These are phyloP conservation scores for Cladophialophora yegresii DNA, from an alignment of 2,329 filamentous ascomycete species.

Conservation along the genomic window DNA sequence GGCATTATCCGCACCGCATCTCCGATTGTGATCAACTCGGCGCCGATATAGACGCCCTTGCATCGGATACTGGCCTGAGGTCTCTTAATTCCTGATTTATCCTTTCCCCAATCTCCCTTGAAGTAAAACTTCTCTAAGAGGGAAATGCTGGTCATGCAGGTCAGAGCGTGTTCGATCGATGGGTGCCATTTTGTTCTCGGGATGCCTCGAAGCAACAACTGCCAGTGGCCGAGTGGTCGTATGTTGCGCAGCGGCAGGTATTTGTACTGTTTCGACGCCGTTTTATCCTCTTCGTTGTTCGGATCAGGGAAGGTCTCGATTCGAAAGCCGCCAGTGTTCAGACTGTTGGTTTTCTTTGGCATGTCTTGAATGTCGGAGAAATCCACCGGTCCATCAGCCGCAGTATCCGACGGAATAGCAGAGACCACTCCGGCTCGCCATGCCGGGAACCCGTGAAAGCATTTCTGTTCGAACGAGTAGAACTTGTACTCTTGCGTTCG, in stretches of 20 bases:
- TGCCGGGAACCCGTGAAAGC: conserved; percentile 44
- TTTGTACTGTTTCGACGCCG: conserved; percentile 55
- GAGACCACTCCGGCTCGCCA: conserved; percentile 62
- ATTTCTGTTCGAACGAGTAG: conserved; percentile 40
- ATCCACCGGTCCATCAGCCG: conserved; percentile 37
- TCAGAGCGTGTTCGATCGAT: conserved; percentile 58
- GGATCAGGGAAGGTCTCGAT: conserved; percentile 60
- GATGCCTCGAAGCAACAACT: conserved; percentile 50
- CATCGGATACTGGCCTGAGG: conserved; percentile 56
- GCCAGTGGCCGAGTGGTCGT: conserved; percentile 59
- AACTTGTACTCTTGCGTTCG: conserved; percentile 39
- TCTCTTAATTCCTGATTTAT: background rate
- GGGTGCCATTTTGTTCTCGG: conserved; percentile 51
- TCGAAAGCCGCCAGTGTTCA: conserved; percentile 58
- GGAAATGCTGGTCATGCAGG: conserved; percentile 55
- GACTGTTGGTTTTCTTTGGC: conserved; percentile 44
- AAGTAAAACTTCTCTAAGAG: conserved; percentile 57
- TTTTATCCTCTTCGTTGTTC: conserved; percentile 52
- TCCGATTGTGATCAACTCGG: conserved; percentile 57
- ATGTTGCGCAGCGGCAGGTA: conserved; percentile 58
- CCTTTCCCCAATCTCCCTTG: conserved; percentile 51
- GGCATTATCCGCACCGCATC: conserved; percentile 58
- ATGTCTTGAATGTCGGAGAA: conserved; percentile 52
- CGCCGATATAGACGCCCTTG: conserved; percentile 58
- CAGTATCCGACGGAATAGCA: conserved; percentile 50